These are phyloP conservation scores for Colletotrichum sublineola DNA, from an alignment of 2,329 filamentous ascomycete genomes.

Conservation along the genomic window DNA sequence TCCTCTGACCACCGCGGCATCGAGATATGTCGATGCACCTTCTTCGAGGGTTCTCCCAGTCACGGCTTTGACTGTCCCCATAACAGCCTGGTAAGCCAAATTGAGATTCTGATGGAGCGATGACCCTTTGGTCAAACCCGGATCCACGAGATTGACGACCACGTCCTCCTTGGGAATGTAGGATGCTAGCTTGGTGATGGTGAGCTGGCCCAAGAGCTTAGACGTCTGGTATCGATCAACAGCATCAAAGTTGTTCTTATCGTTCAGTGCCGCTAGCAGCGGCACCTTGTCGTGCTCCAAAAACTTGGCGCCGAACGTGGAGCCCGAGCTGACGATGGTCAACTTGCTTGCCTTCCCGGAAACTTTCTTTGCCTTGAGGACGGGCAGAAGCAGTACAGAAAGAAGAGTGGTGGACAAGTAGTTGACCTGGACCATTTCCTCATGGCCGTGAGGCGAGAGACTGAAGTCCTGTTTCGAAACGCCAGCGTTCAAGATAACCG, in stretches of 20 bases:
- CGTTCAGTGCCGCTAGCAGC: slow-evolving; percentile 49
- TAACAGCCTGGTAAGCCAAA: neutral
- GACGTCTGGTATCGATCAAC: slow-evolving; percentile 45
- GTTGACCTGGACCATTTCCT: slow-evolving; percentile 64
- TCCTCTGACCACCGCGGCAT: slow-evolving; percentile 59
- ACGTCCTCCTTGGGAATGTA: slow-evolving; percentile 56
- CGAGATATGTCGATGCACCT: slow-evolving; percentile 60
- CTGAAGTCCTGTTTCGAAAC: slow-evolving; percentile 44
- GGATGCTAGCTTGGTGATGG: slow-evolving; percentile 53
- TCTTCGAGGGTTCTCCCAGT: slow-evolving; percentile 49
- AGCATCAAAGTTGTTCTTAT: slow-evolving; percentile 44
- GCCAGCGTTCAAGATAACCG: slow-evolving; percentile 55
- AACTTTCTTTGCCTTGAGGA: slow-evolving; percentile 47
- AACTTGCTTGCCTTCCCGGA: slow-evolving; percentile 45
- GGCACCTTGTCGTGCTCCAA: slow-evolving; percentile 43
- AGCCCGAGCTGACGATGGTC: slow-evolving; percentile 51
- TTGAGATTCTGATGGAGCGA: slow-evolving; percentile 51
- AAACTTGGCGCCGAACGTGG: slow-evolving; percentile 45
- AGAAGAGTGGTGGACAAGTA: slow-evolving; percentile 66
- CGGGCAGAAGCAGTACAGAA: slow-evolving; percentile 52
- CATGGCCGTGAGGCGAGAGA: slow-evolving; percentile 50
- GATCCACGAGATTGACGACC: slow-evolving; percentile 61
- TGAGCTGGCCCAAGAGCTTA: slow-evolving; percentile 53
- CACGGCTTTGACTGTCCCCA: slow-evolving; percentile 42
- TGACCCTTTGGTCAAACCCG: slow-evolving; percentile 59